Conservation (phyloP, 495 filamentous ascomycete genomes). For the Gamarada debralockiae region DNA sequence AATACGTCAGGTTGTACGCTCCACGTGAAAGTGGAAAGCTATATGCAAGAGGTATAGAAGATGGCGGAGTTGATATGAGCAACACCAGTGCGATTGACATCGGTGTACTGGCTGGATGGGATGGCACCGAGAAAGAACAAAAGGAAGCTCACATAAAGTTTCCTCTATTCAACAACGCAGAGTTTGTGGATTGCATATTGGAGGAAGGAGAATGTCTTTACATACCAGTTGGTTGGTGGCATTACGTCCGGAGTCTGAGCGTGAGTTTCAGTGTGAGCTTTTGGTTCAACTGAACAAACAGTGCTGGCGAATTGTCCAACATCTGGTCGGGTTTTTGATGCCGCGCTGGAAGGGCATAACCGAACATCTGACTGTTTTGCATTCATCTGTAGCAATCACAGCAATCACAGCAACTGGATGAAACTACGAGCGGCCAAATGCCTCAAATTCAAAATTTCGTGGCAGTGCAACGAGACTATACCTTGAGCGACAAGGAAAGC, state of each 20-base stretch:
- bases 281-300: slow-evolving; percentile 91
- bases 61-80: slow-evolving; percentile 79
- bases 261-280: slow-evolving; percentile 95
- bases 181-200: slow-evolving; percentile 75
- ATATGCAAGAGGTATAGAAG: slow-evolving; percentile 63
- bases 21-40: slow-evolving; percentile 56
- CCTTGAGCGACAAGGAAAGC: too few relatives aligned
- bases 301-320: background rate
- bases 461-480: too few relatives aligned
- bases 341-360: too few relatives aligned
- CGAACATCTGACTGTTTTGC: too few relatives aligned
- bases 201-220: slow-evolving; percentile 81
- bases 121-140: slow-evolving; percentile 23
- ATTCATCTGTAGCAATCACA: too few relatives aligned
- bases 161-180: slow-evolving; percentile 12
- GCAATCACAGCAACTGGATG: too few relatives aligned
- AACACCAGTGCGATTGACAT: slow-evolving; percentile 83
- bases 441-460: too few relatives aligned
- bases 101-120: slow-evolving; percentile 53
- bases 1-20: slow-evolving; percentile 85
- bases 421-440: too few relatives aligned
- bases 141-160: slow-evolving; percentile 7
- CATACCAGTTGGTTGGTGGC: slow-evolving; percentile 97
- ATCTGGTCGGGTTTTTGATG: too few relatives aligned
- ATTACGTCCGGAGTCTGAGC: slow-evolving; percentile 85